Percentiles rank a stretch among this genome's conserved stretches.
phyloP scores from a whole-genome alignment of 1,284 basidiomycete species.

The Taiwanofungus camphoratus region DNA sequence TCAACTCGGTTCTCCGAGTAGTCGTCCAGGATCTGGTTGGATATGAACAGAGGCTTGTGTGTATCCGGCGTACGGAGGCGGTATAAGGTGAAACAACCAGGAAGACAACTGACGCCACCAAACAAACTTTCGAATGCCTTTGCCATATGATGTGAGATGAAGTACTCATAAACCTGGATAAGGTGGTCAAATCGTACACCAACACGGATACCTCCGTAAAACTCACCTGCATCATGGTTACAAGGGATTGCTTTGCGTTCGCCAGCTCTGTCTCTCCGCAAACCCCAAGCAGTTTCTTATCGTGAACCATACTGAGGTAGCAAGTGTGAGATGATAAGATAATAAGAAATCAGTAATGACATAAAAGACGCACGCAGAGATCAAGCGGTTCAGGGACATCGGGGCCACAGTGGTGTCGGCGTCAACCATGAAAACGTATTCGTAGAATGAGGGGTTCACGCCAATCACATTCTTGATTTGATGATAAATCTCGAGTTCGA shows the following conservation, averaged over 20 bases:
- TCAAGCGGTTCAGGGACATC: slow-evolving; percentile 80
- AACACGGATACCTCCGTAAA: not conserved
- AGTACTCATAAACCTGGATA: slow-evolving; percentile 89
- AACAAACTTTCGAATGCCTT: slow-evolving; percentile 98
- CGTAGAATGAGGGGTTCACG: slow-evolving; percentile 97
- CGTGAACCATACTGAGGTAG: slow-evolving; percentile 70
- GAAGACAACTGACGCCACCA: slow-evolving; percentile 96
- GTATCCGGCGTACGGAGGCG: slow-evolving; percentile 91
- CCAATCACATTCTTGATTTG: slow-evolving; percentile 99
- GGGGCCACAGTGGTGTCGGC: slow-evolving; percentile 94
- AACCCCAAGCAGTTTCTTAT: slow-evolving; percentile 90
- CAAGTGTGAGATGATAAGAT: slow-evolving; percentile 12
- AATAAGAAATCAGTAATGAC: not conserved
- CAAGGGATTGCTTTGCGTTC: slow-evolving; percentile 89
- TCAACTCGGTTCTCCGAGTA: slow-evolving; percentile 97
- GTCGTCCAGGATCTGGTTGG: slow-evolving; percentile 86
- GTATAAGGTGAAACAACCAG: slow-evolving; percentile 96
- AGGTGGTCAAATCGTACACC: slow-evolving; percentile 8
- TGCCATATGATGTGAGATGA: slow-evolving; percentile 94
- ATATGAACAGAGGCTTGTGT: slow-evolving; percentile 83
- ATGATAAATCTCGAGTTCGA: slow-evolving; percentile 97
- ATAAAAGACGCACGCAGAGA: slow-evolving; percentile 71
- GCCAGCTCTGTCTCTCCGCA: slow-evolving; percentile 91
- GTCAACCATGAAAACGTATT: slow-evolving; percentile 95
- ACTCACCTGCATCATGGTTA: slow-evolving; percentile 95